Base-by-base conservation (phyloP, 2,329 filamentous ascomycete genomes). In the Chaetomiaceae sp. region DNA sequence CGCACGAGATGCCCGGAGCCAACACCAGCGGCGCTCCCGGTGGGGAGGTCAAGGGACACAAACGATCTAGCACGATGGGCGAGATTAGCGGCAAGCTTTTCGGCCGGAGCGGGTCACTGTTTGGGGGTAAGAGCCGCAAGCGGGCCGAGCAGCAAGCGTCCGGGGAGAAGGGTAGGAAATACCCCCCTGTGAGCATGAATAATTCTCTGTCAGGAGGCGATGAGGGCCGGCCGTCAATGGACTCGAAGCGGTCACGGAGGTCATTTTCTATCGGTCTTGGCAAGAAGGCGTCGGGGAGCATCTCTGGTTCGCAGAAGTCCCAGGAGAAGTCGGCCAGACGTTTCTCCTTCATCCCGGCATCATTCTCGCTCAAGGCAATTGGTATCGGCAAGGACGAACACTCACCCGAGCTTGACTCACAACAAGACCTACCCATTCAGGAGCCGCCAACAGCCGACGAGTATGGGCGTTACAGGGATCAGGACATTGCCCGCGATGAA, bases 131-230 rank as follows among this genome's bases (percentile, higher is more conserved):
- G 65, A 68, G 68, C 61, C 77, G 77, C 65, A 80, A 78, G 67
- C 74, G 77, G 55, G 64, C 73, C 8, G 79, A 77, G 52, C 63
- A 67, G 50, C 66, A 62, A 49, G 59, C 56, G 37, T 64, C 69
- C 53, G 72, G 76, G 58, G 83, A 89, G 67, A 84, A 85, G 57
- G 73, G 80, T 48, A 85, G 82, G 67, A 85, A 81, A 58, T 95
- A 96, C 65, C 92, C 92, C 51, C 92, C 92, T 4, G 87, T 92
- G 43, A 96, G 90, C 73, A 95, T 96, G 90, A 82, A 86, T 57
- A 86, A 86, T 58, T 76, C 82, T 2, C 81, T 87, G 69, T 74
- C 81, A 5, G 78, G 78, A 43, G 76, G 75, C 30, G 81, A 83
- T 34, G 75, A 79, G 47, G 70, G 76, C 11, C 76, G 87, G 43